These are phyloP conservation scores for Beauveria australis DNA, from an alignment of 2,329 filamentous ascomycete species.

Conservation along the genomic window DNA sequence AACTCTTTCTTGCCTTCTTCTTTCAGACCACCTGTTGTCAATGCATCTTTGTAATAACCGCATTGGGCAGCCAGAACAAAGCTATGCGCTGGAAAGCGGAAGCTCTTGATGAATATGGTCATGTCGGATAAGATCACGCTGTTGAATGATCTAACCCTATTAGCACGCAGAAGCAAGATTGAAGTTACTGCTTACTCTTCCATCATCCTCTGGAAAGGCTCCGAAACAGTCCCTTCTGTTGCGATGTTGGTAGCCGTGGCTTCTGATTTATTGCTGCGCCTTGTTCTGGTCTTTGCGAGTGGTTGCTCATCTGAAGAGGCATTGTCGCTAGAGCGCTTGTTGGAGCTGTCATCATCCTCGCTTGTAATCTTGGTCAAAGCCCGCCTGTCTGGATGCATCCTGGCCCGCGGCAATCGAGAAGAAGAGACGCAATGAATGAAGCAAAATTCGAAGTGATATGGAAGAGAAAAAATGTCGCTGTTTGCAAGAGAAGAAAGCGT, in stretches of 20 bases:
- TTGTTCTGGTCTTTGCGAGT: not conserved
- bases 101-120: not conserved
- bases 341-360: not conserved
- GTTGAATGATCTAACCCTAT: conserved; percentile 1
- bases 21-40: not conserved
- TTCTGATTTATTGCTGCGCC: not conserved
- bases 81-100: not conserved
- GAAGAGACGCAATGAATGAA: not conserved
- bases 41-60: not conserved
- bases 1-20: not conserved
- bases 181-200: not conserved
- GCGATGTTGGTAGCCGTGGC: not conserved
- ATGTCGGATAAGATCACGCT: not conserved
- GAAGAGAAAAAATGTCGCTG: too few species aligned
- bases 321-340: not conserved
- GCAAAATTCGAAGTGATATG: not conserved
- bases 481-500: not conserved
- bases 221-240: not conserved
- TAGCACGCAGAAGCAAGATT: not conserved
- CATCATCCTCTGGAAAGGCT: not conserved
- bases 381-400: not conserved
- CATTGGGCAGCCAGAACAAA: conserved; percentile 1
- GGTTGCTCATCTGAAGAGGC: not conserved
- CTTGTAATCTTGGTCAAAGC: not conserved
- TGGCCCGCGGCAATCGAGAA: not conserved